Percentiles rank a stretch among this genome's conserved stretches.
Conservation (phyloP, 108 stramenopile species). For the Craspedostauros australis region DNA sequence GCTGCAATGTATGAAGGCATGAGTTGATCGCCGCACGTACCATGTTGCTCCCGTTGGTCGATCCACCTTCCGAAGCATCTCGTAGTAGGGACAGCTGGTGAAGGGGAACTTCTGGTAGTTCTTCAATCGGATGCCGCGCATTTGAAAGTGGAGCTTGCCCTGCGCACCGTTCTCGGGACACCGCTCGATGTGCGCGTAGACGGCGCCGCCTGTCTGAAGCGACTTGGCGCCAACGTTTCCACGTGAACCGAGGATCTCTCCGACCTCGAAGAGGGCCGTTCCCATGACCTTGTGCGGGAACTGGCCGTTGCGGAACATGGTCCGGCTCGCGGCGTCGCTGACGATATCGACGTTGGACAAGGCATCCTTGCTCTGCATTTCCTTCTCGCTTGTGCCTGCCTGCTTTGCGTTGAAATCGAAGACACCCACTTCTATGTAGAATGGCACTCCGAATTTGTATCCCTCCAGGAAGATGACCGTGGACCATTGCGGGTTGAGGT, state of each 20-base stretch:
- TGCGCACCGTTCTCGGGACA: slow-evolving; percentile 21
- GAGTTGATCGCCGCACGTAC: slow-evolving; percentile 41
- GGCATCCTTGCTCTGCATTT: slow-evolving; percentile 36
- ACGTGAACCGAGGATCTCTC: slow-evolving; percentile 56
- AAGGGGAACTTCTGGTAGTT: slow-evolving; percentile 55
- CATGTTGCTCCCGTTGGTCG: slow-evolving; percentile 57
- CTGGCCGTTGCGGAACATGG: slow-evolving; percentile 22
- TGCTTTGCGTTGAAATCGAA: slow-evolving; percentile 48
- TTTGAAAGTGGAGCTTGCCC: slow-evolving; percentile 35
- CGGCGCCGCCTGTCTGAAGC: slow-evolving; percentile 61
- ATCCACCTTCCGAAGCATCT: slow-evolving; percentile 62
- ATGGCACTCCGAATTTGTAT: slow-evolving; percentile 52
- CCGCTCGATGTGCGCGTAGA: slow-evolving; percentile 61
- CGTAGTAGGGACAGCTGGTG: slow-evolving; percentile 72
- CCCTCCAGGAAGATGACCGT: slow-evolving; percentile 44
- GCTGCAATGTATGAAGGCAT: no score
- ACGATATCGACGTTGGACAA: slow-evolving; percentile 26
- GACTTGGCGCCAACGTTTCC: slow-evolving; percentile 62
- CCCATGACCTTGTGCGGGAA: slow-evolving; percentile 59
- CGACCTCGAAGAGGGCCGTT: slow-evolving; percentile 73
- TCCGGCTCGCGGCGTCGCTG: slow-evolving; percentile 19
- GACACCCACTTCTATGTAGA: slow-evolving; percentile 50
- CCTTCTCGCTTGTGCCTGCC: slow-evolving; percentile 30
- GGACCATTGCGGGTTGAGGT: slow-evolving; percentile 40
- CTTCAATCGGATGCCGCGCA: slow-evolving; percentile 53